Percentiles rank a stretch among this genome's conserved stretches.
Conservation (phyloP, 2,329 filamentous ascomycete species). For the Ilyonectria destructans region DNA sequence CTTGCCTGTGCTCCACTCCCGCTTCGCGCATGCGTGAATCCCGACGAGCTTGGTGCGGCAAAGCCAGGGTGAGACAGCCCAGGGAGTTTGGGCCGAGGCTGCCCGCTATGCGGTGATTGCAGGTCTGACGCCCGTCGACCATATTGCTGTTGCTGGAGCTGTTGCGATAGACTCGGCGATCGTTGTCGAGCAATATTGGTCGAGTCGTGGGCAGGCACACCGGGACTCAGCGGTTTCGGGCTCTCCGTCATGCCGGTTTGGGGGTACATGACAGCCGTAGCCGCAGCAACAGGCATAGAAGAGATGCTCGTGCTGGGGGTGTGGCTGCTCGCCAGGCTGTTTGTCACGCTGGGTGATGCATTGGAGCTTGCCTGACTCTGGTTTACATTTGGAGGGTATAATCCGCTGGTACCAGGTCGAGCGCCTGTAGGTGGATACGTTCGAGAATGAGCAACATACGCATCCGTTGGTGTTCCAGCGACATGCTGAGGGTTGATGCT, state of each 20-base stretch:
- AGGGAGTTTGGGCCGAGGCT: constrained; percentile 58
- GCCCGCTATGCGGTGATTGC: constrained; percentile 68
- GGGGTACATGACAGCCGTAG: constrained; percentile 75
- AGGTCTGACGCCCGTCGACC: constrained; percentile 71
- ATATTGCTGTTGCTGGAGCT: constrained; percentile 75
- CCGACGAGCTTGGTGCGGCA: constrained; percentile 50
- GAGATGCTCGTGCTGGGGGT: constrained; percentile 67
- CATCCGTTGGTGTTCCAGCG: constrained; percentile 63
- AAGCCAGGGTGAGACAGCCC: constrained; percentile 57
- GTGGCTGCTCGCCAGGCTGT: constrained; percentile 60
- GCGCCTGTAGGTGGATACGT: constrained; percentile 84
- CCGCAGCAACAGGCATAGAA: constrained; percentile 63
- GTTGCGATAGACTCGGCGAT: constrained; percentile 77
- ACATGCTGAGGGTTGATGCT: constrained; percentile 83
- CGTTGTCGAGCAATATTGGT: constrained; percentile 69
- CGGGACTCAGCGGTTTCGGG: constrained; percentile 86
- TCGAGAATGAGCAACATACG: constrained; percentile 76
- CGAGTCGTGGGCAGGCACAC: constrained; percentile 68
- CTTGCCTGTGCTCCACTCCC: constrained; percentile 69
- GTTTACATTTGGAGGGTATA: constrained; percentile 76
- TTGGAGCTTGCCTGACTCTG: constrained; percentile 71
- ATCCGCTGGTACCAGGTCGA: constrained; percentile 66
- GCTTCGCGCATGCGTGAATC: constrained; percentile 53
- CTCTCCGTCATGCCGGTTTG: constrained; percentile 87
- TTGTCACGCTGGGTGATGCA: constrained; percentile 67